Base-by-base conservation (phyloP, 192 early-diverging fungal species). In the Geranomyces michiganensis region DNA sequence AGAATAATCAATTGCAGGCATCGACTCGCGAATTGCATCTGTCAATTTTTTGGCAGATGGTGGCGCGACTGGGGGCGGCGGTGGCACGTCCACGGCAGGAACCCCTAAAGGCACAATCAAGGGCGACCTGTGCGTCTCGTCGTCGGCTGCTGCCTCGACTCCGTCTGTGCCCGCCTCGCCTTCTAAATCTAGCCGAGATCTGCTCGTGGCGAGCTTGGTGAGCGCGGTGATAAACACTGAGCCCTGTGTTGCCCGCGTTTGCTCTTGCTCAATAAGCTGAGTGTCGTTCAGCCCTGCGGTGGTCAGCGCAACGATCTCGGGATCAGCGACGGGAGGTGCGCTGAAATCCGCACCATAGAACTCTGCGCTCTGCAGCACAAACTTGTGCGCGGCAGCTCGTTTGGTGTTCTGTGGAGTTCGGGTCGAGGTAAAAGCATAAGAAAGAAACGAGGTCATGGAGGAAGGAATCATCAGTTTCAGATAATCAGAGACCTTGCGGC, bases 291-390 rank as follows among this genome's bases (percentile, higher is more conserved):
- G 30, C 13, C 26, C 44, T 15, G 30, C 26, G 4, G 53, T 45
- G 19, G 27, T 24, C 10, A 70, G 49, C 5, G 44, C 62, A 6
- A 62, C 73, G 26, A 62, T 48, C 32, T 58, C 70, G 10, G 55
- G 43, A 41, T 68, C 65, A 21, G 51, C 72, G 27, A 64, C 17
- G 19, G 51, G 51, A 19, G 70, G 62, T 0, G 71, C 67, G 12
- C 72, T 75, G 49, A 81, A 81, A 53, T 81, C 79, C 2, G 76
- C 79, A 15, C 68, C 65, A 32, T 81, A 81, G 41, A 81, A 81
- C 30, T 81, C 79, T 12, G 76, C 67, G 10, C 67, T 56, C 44
- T 68, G 65, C 19, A 79, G 60, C n/a, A 70, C 67, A 27, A 74
- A 75, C 62, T 65, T 72, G 58, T 60, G 58, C 15, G 58, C 58